Evolutionary conservation across 257 asterid species (phyloP), one percentile per base, ranked within the genome.

Genomic region (Solanum corneliomulleri): DNA sequence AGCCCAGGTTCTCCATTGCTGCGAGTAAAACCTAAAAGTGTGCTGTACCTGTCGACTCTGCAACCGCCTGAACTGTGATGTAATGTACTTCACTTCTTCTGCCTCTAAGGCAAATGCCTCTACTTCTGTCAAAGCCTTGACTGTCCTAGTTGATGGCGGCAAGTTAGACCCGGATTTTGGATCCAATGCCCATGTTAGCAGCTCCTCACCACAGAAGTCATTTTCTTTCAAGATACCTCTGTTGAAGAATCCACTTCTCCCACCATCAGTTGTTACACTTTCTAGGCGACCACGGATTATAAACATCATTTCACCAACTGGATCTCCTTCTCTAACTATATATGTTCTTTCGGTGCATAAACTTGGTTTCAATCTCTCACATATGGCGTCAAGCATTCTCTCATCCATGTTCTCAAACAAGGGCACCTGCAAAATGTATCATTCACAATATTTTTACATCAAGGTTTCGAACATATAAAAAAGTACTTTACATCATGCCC

Each of bases 1-100:
- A 2, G 98, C 99, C 99, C 99, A 97, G 56, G 99, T 96, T 90
- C 99, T 93, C 99, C 99, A 97, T 86, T 97, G 99, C 88, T 97
- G 99, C 0, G 99, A 97, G 90, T 97, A 97, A 88, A 95, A 96
- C 5, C 99, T 90, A 89, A 97, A 97, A 2, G 99, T 96, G 41
- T 97, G 99, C 89, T 97, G 99, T 75, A 97, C 98, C 86, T 97
- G 99, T 78, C 99, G 91, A 85, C 99, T 96, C 86, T 97, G 99
- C 42, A 97, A 91, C 10, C 95, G 91, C 92, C 98, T 93, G 85
- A 97, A 97, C 94, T 96, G 99, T 85, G 96, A 94, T 1, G 99
- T 91, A 86, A 95, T 97, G 89, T 91, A 97, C 88, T 95, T 97
- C 84, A 95, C 90, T 47, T 97, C 99, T 41, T 97, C 99, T 2